Evolutionary conservation across 2,329 filamentous ascomycete genomes (phyloP), one percentile per base, ranked within the genome.

Genomic region (Ceratocystis albifundus): DNA sequence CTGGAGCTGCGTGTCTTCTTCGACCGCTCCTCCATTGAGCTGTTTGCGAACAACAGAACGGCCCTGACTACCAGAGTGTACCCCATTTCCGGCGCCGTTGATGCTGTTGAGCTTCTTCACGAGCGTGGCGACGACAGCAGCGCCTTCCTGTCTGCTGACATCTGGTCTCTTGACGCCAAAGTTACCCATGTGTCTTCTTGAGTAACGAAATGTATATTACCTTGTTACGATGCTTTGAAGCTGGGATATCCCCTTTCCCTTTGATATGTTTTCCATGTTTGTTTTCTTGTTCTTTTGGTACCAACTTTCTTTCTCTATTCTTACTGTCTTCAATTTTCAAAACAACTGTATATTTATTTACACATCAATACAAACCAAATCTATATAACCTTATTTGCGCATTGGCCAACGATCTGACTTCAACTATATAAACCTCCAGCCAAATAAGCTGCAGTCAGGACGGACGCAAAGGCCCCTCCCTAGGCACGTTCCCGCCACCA

Each of bases 41-140:
- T 71, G 7, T 71, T 67, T 30, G 70, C 69, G 28, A 71, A 71
- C 48, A 68, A 70, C 30, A 67, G 70, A 20, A 71, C 70, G 25
- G 70, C 70, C 17, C 65, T 71, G 17, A 71, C 70, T 10, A 70
- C 68, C 20, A 67, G 70, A 10, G 68, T 71, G 25, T 71, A 71
- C 61, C 70, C 70, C 28, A 63, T 64, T 10, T 64, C 69, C 22
- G 69, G 70, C 8, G 65, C 65, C 20, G 61, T 68, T 8, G 32
- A 59, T 17, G 66, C 63, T 5, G 36, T 69, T 46, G 63, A 69
- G 69, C 67, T 71, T 57, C 68, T 70, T 48, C 70, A 70, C 62
- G 62, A 30, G 20, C n/a, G 15, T 2, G 48, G 50, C 45, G 66
- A 65, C 25, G 50, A 45, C 17, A 50, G 20, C 25, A 64, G 61